phyloP scores from a whole-genome alignment of 1,284 basidiomycete genomes.

The Moniliella sp. region DNA sequence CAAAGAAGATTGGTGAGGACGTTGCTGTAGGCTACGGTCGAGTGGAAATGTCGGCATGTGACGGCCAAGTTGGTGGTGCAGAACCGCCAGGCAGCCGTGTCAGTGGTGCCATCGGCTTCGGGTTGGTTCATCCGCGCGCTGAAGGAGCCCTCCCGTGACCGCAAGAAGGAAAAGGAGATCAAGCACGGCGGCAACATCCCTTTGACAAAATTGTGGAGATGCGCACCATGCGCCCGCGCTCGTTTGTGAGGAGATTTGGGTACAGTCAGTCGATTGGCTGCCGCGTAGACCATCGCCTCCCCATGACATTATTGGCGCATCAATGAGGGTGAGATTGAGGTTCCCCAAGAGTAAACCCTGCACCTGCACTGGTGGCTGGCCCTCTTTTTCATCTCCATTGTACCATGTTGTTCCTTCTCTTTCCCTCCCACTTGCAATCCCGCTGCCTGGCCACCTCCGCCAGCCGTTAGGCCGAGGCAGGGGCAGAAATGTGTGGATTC shows the following conservation, averaged over 20 bases:
- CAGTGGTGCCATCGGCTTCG: constrained; percentile 90
- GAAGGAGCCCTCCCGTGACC: constrained; percentile 93
- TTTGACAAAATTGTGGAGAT: constrained; percentile 88
- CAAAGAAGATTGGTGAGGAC: constrained; percentile 99
- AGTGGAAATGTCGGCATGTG: constrained; percentile 98
- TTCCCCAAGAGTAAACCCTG: no score
- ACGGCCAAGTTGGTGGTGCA: constrained; percentile 98
- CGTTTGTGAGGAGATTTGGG: constrained; percentile 58
- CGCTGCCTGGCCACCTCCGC: no score
- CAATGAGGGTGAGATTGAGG: constrained; percentile 78
- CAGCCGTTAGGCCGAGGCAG: no score
- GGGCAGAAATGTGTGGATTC: no score
- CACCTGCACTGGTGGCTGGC: no score
- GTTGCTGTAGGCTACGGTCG: constrained; percentile 92
- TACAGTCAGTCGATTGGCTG: constrained; percentile 64
- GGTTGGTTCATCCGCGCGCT: constrained; percentile 94
- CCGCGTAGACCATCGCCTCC: constrained; percentile 80
- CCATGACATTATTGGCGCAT: constrained; percentile 91
- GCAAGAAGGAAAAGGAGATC: constrained; percentile 99
- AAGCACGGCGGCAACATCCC: constrained; percentile 82
- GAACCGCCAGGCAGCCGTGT: constrained; percentile 93
- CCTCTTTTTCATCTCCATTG: no score
- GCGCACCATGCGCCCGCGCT: constrained; percentile 87
- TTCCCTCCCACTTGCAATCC: no score
- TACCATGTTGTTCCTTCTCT: no score